Base-by-base conservation (phyloP, 441 rosid species). In the Lepidium campestre region DNA sequence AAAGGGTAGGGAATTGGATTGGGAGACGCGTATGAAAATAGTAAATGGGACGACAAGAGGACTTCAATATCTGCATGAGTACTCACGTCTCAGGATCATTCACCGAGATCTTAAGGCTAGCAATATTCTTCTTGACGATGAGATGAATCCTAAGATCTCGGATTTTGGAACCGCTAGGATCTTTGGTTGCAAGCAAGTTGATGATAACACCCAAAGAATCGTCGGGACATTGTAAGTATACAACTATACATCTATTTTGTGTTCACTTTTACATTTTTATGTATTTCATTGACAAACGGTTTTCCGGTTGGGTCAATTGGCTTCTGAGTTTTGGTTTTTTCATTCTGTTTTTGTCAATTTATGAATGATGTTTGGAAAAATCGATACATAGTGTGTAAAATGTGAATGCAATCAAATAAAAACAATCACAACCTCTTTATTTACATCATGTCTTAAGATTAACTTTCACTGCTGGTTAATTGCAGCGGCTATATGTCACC, bases 161-260 rank as follows among this genome's bases (percentile, higher is more conserved):
- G 83, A 78, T 68, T 80, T 83, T 46, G 86, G 86, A 17, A 72
- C 73, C 75, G 84, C 84, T 1, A 62, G 73, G 48, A 53, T 76
- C 29, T 74, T 80, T 19, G 47, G 10, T 10, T 23, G 8, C 23
- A 75, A 76, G 20, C 73, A 80, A 70, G 70, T 31, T n/a, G 72
- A 77, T 11, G 79, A 46, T 1, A 65, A 32, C 34, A 79, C 81
- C 7, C 67, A 53, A 1, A 71, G 65, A 72, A 71, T 79, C 4
- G 79, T 76, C 0, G 85, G 85, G 1, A 83, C 88, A 32, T 79
- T 40, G 82, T 81, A 70, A 76, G 69, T 48, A 6, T 18, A 10
- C 8, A 7, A 6, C 10, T 32, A 14, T 3, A 10, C n/a, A n/a
- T n/a, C n/a, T n/a, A n/a, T n/a, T n/a, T 1, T 11, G 10, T 6